Evolutionary conservation across 1,139 yeast species (phyloP).

Genomic region (Lipomyces yarrowii): DNA sequence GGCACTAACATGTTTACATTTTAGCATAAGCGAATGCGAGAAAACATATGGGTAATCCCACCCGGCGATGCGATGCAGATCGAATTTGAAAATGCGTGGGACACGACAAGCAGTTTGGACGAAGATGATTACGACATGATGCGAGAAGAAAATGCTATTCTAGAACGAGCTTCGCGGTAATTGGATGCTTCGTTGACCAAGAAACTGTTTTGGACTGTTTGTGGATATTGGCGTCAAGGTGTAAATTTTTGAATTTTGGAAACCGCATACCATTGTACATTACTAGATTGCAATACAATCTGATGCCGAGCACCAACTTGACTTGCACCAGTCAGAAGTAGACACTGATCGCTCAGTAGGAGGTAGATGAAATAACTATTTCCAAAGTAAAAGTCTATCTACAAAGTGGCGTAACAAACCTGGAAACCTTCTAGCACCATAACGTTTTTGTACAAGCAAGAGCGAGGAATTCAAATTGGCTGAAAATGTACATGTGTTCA

Average conservation of each 20-base stretch:
- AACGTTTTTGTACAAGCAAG: conserved; percentile 2
- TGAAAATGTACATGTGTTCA: background rate
- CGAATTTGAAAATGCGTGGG: conserved; percentile 67
- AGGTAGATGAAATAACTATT: background rate
- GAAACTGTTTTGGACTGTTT: background rate
- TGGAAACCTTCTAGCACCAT: background rate
- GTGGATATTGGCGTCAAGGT: background rate
- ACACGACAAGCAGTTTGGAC: conserved; percentile 50
- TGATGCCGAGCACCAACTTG: background rate
- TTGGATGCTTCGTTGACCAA: background rate
- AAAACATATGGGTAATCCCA: conserved; percentile 68
- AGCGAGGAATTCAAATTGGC: background rate
- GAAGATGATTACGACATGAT: conserved; percentile 56
- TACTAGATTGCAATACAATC: background rate
- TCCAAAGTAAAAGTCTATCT: conserved; percentile 6
- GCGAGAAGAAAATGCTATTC: conserved; percentile 52
- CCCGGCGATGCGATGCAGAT: conserved; percentile 53
- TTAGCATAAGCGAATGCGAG: conserved; percentile 70
- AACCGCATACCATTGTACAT: background rate
- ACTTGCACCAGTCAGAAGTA: background rate
- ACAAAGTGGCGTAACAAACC: conserved; percentile 1
- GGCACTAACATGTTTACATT: background rate
- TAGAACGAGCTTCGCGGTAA: conserved; percentile 2
- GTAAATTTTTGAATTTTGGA: background rate
- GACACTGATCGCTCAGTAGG: background rate